A percentile compares a stretch with the other conserved stretches of the same genome.
Conservation (phyloP, 176 grass and related monocot species). For the Stipa capillata region DNA sequence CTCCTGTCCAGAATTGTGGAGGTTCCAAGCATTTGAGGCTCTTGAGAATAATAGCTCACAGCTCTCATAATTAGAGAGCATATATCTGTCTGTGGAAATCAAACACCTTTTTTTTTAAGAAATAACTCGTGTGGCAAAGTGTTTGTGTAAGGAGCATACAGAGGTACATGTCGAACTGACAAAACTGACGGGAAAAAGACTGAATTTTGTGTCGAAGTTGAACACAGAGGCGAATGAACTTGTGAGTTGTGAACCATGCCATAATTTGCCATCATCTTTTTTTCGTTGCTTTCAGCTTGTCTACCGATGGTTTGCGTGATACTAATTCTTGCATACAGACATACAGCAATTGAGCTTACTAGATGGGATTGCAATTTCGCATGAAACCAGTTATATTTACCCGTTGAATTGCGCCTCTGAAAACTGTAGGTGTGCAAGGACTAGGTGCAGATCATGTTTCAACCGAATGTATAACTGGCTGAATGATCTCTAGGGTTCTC, state of each 20-base stretch:
- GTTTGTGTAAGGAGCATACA: constrained; percentile 8
- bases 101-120: neutral
- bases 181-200: neutral
- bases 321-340: neutral
- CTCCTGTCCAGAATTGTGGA: constrained; percentile 53
- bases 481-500: neutral
- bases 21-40: constrained; percentile 28
- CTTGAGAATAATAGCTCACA: neutral
- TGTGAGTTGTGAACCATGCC: neutral
- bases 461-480: neutral
- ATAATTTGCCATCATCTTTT: neutral
- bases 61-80: neutral
- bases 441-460: neutral
- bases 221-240: neutral
- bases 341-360: neutral
- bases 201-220: constrained; percentile 14
- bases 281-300: neutral
- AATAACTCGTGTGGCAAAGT: neutral
- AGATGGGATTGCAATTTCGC: neutral
- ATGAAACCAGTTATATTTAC: neutral
- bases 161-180: constrained; percentile 12
- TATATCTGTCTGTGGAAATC: neutral
- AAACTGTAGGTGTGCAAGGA: neutral
- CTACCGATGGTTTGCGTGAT: neutral
- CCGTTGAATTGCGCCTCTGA: neutral